Conservation (phyloP, 2,329 filamentous ascomycete genomes). For the Fusarium albidum region DNA sequence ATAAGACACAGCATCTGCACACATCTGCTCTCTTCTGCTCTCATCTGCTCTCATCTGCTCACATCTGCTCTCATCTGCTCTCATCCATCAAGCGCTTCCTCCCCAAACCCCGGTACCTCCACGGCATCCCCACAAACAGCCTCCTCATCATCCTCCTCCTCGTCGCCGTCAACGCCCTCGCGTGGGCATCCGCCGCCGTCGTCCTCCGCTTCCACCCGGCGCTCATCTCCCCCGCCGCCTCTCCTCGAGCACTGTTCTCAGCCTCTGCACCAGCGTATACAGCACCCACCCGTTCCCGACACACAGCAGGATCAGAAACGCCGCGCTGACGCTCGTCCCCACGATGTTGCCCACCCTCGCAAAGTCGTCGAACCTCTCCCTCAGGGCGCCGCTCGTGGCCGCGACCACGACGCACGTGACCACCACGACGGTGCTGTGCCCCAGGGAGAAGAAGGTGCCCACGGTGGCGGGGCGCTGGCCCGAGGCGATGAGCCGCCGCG, state of each 20-base stretch:
- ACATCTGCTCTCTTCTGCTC: too few species aligned
- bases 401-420: conserved; percentile 92
- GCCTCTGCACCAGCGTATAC: conserved; percentile 74
- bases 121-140: conserved; percentile 44
- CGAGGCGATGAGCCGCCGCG: conserved; percentile 83
- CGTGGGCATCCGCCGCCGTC: conserved; percentile 64
- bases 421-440: conserved; percentile 92
- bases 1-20: too few species aligned
- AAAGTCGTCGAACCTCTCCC: conserved; percentile 82
- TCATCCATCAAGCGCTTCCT: too few species aligned
- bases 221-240: conserved; percentile 62
- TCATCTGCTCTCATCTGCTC: too few species aligned
- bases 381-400: conserved; percentile 84
- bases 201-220: conserved; percentile 62
- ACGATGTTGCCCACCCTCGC: conserved; percentile 85
- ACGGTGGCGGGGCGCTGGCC: conserved; percentile 90
- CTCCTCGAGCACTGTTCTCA: conserved; percentile 66
- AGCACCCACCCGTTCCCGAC: conserved; percentile 87
- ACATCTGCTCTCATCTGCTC: too few species aligned
- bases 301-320: conserved; percentile 83
- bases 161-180: conserved; percentile 57
- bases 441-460: conserved; percentile 92
- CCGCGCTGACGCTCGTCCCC: conserved; percentile 85
- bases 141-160: conserved; percentile 61
- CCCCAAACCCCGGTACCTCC: conserved; percentile 43